Evolutionary conservation across 2,329 filamentous ascomycete genomes (phyloP), one percentile per base, ranked within the genome.

Genomic region (Penicillium freii): DNA sequence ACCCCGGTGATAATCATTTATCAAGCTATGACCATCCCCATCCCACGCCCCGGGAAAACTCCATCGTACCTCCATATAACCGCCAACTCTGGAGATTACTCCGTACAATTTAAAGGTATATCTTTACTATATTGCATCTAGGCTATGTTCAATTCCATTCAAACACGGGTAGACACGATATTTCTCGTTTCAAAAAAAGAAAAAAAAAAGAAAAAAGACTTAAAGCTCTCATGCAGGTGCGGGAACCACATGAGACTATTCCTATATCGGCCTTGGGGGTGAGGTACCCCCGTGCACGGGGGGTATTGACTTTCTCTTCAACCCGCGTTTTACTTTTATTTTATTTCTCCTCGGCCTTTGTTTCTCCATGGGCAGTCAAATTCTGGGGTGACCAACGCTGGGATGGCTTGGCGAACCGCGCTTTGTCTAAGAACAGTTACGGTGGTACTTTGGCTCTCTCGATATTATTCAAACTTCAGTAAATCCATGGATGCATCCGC

Each of bases 381-480:
- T 56, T 53, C 62, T 57, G 59, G 62, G 62, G 64, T 48, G 54
- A 63, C 57, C 15, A 52, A 59, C 54, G 61, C 57, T 61, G 61
- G 47, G 58, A 64, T 62, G 56, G 51, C 63, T 64, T 64, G 62
- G 62, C 62, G 58, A 64, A 61, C 63, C 53, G 34, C 45, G 49
- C 42, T 47, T 56, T 53, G 42, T 56, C 48, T 51, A 43, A 31
- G 34, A 46, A 25, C 19, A 44, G 49, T 51, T 45, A 45, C 34
- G n/a, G 36, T 43, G 8, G 36, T 49, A 13, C 49, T 53, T 15
- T 15, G 34, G 8, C n/a, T n/a, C 13, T 8, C 21, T 2, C 2
- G 13, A 15, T 25, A 17, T n/a, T n/a, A 27, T n/a, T 27, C 6
- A 6, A 25, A 27, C 13, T n/a, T 9, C 4, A 27, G 5, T 25